These are phyloP conservation scores for Cornus suecica DNA, from an alignment of 148 eudicot genomes.

Conservation along the genomic window DNA sequence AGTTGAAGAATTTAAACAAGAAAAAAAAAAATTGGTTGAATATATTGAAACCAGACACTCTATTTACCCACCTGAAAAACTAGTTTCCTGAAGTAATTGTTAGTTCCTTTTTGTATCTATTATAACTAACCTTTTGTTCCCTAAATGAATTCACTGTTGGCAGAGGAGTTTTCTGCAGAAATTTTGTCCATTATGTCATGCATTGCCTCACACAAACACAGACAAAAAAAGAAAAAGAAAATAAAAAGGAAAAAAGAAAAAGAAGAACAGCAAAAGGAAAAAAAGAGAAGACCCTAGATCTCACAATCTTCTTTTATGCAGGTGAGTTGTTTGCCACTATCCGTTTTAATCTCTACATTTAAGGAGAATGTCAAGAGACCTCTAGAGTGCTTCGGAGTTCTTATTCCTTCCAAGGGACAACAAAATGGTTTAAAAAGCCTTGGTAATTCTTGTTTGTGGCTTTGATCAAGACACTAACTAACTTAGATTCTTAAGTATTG, in stretches of 20 bases:
- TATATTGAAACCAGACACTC: neutral
- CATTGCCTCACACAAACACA: too few species aligned
- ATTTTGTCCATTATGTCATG: neutral
- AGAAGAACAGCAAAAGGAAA: too few species aligned
- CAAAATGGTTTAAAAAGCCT: slow-evolving; percentile 79
- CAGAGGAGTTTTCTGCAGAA: neutral
- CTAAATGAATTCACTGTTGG: neutral
- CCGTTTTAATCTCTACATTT: slow-evolving; percentile 77
- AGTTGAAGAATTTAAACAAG: too few species aligned
- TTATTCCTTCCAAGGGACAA: slow-evolving; percentile 85
- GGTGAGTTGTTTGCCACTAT: too few species aligned
- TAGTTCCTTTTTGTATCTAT: neutral
- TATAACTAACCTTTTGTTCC: neutral
- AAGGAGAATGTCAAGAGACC: too few species aligned
- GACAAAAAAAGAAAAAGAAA: too few species aligned
- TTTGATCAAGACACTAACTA: neutral
- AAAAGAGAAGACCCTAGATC: too few species aligned
- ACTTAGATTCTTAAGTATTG: neutral
- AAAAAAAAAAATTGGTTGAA: too few species aligned
- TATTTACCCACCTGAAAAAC: neutral
- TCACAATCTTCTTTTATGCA: too few species aligned
- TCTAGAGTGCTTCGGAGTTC: slow-evolving; percentile 95
- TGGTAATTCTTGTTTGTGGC: slow-evolving; percentile 39
- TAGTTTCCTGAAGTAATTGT: neutral
- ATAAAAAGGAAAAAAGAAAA: too few species aligned